A percentile compares a stretch with the other conserved stretches of the same genome.
Conservation (phyloP, 1,284 basidiomycete genomes). For the Moniliophthora roreri region DNA sequence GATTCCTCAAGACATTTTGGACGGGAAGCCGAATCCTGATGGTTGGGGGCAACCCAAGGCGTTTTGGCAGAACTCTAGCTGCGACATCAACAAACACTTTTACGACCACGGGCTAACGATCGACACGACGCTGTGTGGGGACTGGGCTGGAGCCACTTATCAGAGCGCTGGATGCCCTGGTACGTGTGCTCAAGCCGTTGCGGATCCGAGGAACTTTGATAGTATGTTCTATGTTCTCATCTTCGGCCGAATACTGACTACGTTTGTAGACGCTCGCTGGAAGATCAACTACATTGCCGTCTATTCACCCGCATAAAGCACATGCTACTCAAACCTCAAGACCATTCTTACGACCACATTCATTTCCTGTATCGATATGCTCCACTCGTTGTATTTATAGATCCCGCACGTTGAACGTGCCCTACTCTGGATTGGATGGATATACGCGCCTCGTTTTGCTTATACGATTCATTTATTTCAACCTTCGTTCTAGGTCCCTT, state of each 20-base stretch:
- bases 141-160: conserved; percentile 64
- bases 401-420: too few relatives aligned
- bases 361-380: too few relatives aligned
- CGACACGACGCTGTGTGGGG: conserved; percentile 49
- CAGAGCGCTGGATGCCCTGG: conserved; percentile 60
- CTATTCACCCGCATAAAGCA: conserved; percentile 18
- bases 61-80: conserved; percentile 57
- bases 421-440: too few relatives aligned
- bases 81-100: conserved; percentile 71
- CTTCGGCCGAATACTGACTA: conserved; percentile 11
- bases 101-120: conserved; percentile 47
- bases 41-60: conserved; percentile 72
- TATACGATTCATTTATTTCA: too few relatives aligned
- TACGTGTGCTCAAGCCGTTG: conserved; percentile 65
- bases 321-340: not conserved
- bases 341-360: too few relatives aligned
- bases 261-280: conserved; percentile 52
- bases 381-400: too few relatives aligned
- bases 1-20: conserved; percentile 71
- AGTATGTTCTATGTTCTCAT: conserved; percentile 28
- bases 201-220: conserved; percentile 61
- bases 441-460: too few relatives aligned
- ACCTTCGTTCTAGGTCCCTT: too few relatives aligned
- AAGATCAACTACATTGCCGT: conserved; percentile 52
- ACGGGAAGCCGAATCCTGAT: conserved; percentile 52